Evolutionary conservation across 2,329 filamentous ascomycete species (phyloP), one percentile per base, ranked within the genome.

Genomic region (Xylariaceae sp.): DNA sequence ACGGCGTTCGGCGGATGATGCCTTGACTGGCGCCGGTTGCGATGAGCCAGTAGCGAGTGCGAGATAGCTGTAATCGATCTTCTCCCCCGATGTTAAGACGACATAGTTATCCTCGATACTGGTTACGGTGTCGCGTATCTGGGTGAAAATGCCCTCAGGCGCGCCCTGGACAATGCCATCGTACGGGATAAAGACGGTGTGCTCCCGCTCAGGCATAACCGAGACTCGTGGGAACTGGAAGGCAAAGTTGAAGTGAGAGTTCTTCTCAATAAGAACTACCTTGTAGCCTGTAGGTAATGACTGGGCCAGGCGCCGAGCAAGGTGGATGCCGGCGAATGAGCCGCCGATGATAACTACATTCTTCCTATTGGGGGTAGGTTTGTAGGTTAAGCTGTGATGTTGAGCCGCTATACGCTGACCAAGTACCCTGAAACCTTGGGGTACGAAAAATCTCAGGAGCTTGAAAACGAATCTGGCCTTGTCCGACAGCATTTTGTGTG

Each of bases 151-250:
- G 1, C 64, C 65, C 9, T 52, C 33, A 0, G 66, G 64, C 1
- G 53, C 57, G 1, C 38, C 41, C 1, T 37, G 44, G 3, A 58
- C 45, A 3, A 63, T 47, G 4, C 53, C 51, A 12, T 57, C 50
- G 46, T 74, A 76, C 0, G 74, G 73, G 17, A 77, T 69, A 37
- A 77, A 76, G 0, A 70, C 71, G 35, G 66, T 67, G 19, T 69
- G 52, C 39, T 75, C 72, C 29, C 68, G 61, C 3, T 61, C 66
- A 2, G 53, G 45, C 1, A 73, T 50, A 4, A 75, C 67, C 3
- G 63, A 64, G 38, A 68, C 73, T 8, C 74, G 60, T 0, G 73
- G 73, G 45, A 77, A 73, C 4, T 54, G 54, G n/a, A 71, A 78
- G 0, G 67, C 59, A 39, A 69, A 72, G 42, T 76, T 68, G 44